A percentile compares a stretch with the other conserved stretches of the same genome.
Evolutionary conservation across 495 filamentous ascomycete genomes (phyloP).

Genomic region (Usnea hakonensis): DNA sequence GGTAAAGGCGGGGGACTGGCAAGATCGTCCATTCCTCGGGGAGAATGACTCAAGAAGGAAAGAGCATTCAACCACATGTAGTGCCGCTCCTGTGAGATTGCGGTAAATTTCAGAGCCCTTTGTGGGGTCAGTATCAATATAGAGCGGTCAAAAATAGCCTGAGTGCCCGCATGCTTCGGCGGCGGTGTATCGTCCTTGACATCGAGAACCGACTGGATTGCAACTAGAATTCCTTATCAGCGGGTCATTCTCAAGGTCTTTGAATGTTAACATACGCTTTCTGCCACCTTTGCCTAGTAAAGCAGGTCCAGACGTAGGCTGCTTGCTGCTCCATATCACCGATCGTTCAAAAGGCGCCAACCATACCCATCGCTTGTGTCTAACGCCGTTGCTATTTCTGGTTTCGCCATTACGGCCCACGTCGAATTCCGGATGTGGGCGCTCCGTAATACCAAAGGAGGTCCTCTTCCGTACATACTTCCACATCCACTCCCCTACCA

Average conservation of each 20-base stretch:
- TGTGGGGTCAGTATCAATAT: slow-evolving; percentile 92
- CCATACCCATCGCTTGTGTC: slow-evolving; percentile 98
- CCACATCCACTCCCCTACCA: slow-evolving; percentile 99
- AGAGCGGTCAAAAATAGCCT: slow-evolving; percentile 74
- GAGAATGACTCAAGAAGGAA: slow-evolving; percentile 85
- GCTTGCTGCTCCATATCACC: slow-evolving; percentile 98
- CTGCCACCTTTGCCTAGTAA: slow-evolving; percentile 91
- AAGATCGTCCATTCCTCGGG: slow-evolving; percentile 62
- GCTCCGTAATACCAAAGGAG: slow-evolving; percentile 79
- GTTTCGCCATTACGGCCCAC: slow-evolving; percentile 46
- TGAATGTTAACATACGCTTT: slow-evolving; percentile 64
- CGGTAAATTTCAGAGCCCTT: slow-evolving; percentile 92
- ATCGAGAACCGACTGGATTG: slow-evolving; percentile 91
- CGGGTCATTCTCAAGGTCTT: background rate
- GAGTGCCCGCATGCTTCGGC: slow-evolving; percentile 56
- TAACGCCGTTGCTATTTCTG: slow-evolving; percentile 49
- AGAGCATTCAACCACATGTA: slow-evolving; percentile 92
- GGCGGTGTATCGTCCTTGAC: slow-evolving; percentile 90
- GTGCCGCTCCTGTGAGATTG: slow-evolving; percentile 72
- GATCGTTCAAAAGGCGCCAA: slow-evolving; percentile 90
- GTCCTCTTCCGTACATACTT: slow-evolving; percentile 92
- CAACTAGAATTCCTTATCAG: slow-evolving; percentile 50
- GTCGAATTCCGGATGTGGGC: slow-evolving; percentile 32
- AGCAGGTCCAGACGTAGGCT: slow-evolving; percentile 78
- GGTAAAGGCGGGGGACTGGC: slow-evolving; percentile 49